Base-by-base conservation (phyloP, 768 basidiomycete genomes). In the Termitomyces sp. region DNA sequence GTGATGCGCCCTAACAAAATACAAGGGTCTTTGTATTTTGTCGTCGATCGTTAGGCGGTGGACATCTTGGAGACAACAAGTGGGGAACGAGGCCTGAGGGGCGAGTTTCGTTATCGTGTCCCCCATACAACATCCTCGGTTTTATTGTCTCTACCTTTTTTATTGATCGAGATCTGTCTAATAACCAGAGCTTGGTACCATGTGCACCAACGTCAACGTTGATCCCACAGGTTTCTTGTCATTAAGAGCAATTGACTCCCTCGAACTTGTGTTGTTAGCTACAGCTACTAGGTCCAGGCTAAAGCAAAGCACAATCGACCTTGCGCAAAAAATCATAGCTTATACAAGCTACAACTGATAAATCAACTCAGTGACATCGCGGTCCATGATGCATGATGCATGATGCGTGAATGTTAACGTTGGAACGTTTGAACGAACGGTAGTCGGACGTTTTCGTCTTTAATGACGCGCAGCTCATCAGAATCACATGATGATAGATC, bases 1-100 rank as follows among this genome's bases (percentile, higher is more conserved):
- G 66, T 67, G 66, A 65, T 55, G 32, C 8, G 32, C 8, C 28
- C 46, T 41, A 32, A 36, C 33, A 33, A 55, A 55, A 46, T 18
- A 33, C 26, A 40, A n/a, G 40, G 10, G 3, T 14, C 16, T 18
- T 48, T 44, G n/a, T 33, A n/a, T 9, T 41, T 30, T 30, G 43
- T n/a, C 13, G 32, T 40, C 36, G 36, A 44, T 9, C 5, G 44
- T 44, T 5, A 12, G 13, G 12, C 12, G 18, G 12, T 6, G 18
- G 28, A 35, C 23, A 18, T n/a, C 55, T 35, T 47, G 55, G 32
- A 18, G n/a, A 55, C 12, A 50, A 10, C 14, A 16, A 18, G 16
- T 18, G 23, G 5, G 23, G 16, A n/a, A n/a, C n/a, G n/a, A n/a
- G n/a, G n/a, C n/a, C n/a, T 10, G 9, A 26, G 14, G 35, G 14